A percentile compares a stretch with the other conserved stretches of the same genome.
phyloP scores from a whole-genome alignment of 192 early-diverging fungal genomes.

The Coemansia reversa region DNA sequence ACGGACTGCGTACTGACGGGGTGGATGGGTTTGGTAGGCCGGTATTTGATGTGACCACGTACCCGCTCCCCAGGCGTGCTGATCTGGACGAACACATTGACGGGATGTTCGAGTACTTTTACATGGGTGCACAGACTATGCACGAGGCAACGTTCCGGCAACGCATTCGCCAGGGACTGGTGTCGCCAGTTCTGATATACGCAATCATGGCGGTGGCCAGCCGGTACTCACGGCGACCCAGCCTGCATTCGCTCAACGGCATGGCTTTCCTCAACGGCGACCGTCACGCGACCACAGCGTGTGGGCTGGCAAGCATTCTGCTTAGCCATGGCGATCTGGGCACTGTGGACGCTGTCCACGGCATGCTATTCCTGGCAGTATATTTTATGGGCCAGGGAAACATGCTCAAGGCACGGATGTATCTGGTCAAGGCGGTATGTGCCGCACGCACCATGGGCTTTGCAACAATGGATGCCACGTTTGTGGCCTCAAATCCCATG shows the following conservation, averaged over 20 bases:
- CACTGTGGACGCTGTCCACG: constrained; percentile 44
- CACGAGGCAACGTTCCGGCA: constrained; percentile 43
- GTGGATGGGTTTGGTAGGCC: constrained; percentile 48
- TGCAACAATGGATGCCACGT: constrained; percentile 45
- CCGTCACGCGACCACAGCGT: constrained; percentile 44
- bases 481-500: constrained; percentile 47
- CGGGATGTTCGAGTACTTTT: constrained; percentile 55
- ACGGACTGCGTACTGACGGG: constrained; percentile 35
- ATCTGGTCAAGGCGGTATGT: constrained; percentile 54
- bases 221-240: constrained; percentile 51
- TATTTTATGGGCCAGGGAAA: constrained; percentile 56
- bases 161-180: constrained; percentile 23
- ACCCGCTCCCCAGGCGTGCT: constrained; percentile 25
- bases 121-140: constrained; percentile 51
- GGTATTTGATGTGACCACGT: constrained; percentile 31
- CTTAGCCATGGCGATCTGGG: constrained; percentile 47
- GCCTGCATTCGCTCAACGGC: constrained; percentile 54
- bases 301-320: constrained; percentile 45
- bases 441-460: constrained; percentile 51
- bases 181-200: constrained; percentile 52
- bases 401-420: constrained; percentile 56
- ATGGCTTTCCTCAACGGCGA: constrained; percentile 54
- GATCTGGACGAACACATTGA: constrained; percentile 51
- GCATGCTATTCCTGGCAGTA: constrained; percentile 52
- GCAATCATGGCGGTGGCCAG: constrained; percentile 54